phyloP scores from a whole-genome alignment of 305 asterid genomes.

The Fraxinus albicans region DNA sequence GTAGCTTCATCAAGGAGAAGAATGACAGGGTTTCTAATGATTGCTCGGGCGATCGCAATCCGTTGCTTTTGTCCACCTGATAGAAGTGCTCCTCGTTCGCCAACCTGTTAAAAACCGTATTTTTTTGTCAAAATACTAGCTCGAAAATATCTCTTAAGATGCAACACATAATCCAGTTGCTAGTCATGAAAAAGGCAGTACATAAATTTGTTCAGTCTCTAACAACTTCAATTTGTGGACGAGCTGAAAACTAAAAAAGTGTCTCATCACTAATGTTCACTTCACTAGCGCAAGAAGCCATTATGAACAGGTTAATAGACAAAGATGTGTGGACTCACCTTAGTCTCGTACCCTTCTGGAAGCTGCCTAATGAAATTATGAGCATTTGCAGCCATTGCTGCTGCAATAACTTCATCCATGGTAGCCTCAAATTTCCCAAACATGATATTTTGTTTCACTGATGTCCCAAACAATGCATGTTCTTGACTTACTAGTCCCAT shows the following conservation, averaged over 20 bases:
- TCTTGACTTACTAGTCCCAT: slow-evolving; percentile 96
- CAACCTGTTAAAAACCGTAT: slow-evolving; percentile 43
- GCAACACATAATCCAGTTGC: background rate
- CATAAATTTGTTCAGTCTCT: background rate
- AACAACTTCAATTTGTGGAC: background rate
- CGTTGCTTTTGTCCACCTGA: slow-evolving; percentile 94
- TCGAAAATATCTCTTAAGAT: background rate
- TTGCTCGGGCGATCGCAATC: slow-evolving; percentile 83
- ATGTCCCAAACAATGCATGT: slow-evolving; percentile 76
- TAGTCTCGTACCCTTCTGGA: slow-evolving; percentile 81
- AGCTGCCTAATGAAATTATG: slow-evolving; percentile 72
- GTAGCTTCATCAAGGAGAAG: slow-evolving; percentile 94
- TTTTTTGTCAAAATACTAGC: background rate
- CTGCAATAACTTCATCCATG: slow-evolving; percentile 73
- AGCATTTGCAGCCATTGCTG: slow-evolving; percentile 86
- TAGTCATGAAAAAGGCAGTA: background rate
- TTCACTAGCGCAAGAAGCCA: background rate
- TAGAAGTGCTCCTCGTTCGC: slow-evolving; percentile 78
- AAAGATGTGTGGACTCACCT: slow-evolving; percentile 35
- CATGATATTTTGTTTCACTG: slow-evolving; percentile 67
- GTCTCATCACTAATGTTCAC: background rate
- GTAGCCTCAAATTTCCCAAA: slow-evolving; percentile 72
- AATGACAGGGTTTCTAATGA: slow-evolving; percentile 67
- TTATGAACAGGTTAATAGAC: background rate
- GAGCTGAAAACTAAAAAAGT: background rate